Evolutionary conservation across 345 rosid genomes (phyloP).

Genomic region (Ailanthus altissimus): DNA sequence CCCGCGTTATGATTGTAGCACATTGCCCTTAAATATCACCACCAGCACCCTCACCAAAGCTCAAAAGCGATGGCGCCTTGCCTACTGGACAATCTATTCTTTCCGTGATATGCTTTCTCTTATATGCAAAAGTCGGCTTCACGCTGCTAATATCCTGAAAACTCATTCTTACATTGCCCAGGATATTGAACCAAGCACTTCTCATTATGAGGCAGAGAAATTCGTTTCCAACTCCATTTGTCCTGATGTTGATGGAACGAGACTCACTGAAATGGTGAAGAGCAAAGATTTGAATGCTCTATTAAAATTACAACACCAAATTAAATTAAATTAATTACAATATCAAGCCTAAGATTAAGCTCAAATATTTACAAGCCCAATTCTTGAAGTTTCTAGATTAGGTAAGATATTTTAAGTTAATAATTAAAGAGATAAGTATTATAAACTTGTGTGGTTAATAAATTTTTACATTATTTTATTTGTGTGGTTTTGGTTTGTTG

Average conservation of each 20-base stretch:
- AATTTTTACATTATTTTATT: too few relatives aligned
- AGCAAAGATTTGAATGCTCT: conserved; percentile 41
- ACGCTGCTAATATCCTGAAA: conserved; percentile 30
- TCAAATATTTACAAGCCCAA: too few relatives aligned
- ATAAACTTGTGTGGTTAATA: too few relatives aligned
- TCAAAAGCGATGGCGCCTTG: conserved; percentile 68
- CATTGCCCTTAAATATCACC: conserved; percentile 36
- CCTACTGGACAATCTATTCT: conserved; percentile 55
- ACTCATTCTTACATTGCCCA: conserved; percentile 33
- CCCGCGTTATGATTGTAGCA: conserved; percentile 29
- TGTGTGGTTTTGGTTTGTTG: too few relatives aligned
- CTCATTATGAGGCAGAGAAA: conserved; percentile 24
- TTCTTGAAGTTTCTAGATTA: too few relatives aligned
- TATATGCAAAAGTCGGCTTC: conserved; percentile 26
- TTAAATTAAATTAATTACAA: too few relatives aligned
- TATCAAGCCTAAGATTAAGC: too few relatives aligned
- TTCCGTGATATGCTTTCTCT: conserved; percentile 57
- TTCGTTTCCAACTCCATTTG: conserved; percentile 27
- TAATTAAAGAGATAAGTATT: too few relatives aligned
- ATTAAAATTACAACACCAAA: too few relatives aligned
- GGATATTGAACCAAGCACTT: conserved; percentile 29
- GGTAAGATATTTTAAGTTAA: too few relatives aligned
- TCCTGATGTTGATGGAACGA: conserved; percentile 35
- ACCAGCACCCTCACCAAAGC: conserved; percentile 46
- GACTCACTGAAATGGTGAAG: conserved; percentile 44